Evolutionary conservation across 768 basidiomycete species (phyloP), one percentile per base, ranked within the genome.

Genomic region (Antrodiella citrinella): DNA sequence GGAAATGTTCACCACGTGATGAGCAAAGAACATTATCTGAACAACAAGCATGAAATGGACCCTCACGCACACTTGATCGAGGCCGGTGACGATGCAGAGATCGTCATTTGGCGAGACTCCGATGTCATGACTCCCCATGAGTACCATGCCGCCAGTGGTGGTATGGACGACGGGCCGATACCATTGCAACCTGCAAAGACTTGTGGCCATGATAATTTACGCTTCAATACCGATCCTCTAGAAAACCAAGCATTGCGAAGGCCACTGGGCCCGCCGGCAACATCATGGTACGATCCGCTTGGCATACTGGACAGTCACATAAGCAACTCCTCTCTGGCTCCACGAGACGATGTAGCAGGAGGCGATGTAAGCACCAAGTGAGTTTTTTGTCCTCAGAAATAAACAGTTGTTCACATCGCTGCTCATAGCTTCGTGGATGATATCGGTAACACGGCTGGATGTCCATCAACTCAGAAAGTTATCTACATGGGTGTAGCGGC

Each of bases 401-500:
- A 18, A 15, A 22, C 4, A 45, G 25, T 20, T 44, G 26, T 22
- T 45, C 35, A 42, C 48, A 21, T 30, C 43, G 47, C 46, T 57
- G 50, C n/a, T 42, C 51, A 21, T 52, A 91, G 89, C 64, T 92
- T 87, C 60, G 73, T 75, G 44, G 67, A 74, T 54, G 69, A 67
- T 19, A 93, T 95, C 53, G 88, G 88, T 12, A 71, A 77, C 19
- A 77, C 72, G 4, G 64, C 65, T 3, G 91, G 91, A 4, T 93
- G 91, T 64, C 85, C 89, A 2, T 78, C 65, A 48, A 69, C 75
- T 0, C 84, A 86, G 66, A 79, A 80, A 70, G 78, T 91, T 57
- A 80, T 82, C 21, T 91, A 84, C 63, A 83, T 92, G 80, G 91
- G 91, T 21, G 85, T 91, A 49, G 91, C 91, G 0, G 84, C 90